Evolutionary conservation across 179 eudicot species (phyloP).

Genomic region (Silene vulgaris): DNA sequence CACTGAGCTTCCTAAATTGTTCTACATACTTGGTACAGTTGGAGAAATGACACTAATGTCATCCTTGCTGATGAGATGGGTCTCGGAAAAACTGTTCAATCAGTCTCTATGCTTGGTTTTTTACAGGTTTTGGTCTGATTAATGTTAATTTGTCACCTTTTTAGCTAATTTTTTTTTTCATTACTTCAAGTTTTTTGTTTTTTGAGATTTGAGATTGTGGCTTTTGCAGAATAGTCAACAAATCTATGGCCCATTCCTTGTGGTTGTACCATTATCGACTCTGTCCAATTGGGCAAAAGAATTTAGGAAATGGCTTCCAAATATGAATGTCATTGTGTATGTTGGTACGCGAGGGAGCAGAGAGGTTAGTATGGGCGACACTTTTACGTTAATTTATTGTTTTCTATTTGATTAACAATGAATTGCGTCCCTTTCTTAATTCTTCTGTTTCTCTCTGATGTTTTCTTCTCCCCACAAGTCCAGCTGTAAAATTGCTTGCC

Average conservation of each 20-base stretch:
- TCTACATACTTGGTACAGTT: constrained; percentile 48
- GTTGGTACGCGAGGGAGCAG: constrained; percentile 98
- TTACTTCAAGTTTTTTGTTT: constrained; percentile 1
- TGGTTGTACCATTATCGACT: constrained; percentile 94
- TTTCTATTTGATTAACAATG: background rate
- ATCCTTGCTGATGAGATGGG: constrained; percentile 99
- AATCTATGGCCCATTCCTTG: constrained; percentile 93
- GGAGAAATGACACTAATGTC: constrained; percentile 99
- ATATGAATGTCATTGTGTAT: constrained; percentile 81
- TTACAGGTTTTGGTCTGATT: constrained; percentile 55
- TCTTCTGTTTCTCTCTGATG: background rate
- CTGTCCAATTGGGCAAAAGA: constrained; percentile 99
- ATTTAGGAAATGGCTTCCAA: constrained; percentile 94
- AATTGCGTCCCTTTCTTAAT: background rate
- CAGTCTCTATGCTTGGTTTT: constrained; percentile 99
- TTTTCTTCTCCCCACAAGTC: background rate
- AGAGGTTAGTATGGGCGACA: constrained; percentile 49
- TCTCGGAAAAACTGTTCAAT: constrained; percentile 98
- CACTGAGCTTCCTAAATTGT: constrained; percentile 5
- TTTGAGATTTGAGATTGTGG: constrained; percentile 16
- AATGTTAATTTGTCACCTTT: background rate
- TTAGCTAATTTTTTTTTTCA: background rate
- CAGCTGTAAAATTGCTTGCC: background rate
- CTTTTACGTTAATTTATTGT: background rate
- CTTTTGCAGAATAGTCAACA: constrained; percentile 81